These are phyloP conservation scores for Cylindrodendrum hubeiense DNA, from an alignment of 2,329 filamentous ascomycete species.

Conservation along the genomic window DNA sequence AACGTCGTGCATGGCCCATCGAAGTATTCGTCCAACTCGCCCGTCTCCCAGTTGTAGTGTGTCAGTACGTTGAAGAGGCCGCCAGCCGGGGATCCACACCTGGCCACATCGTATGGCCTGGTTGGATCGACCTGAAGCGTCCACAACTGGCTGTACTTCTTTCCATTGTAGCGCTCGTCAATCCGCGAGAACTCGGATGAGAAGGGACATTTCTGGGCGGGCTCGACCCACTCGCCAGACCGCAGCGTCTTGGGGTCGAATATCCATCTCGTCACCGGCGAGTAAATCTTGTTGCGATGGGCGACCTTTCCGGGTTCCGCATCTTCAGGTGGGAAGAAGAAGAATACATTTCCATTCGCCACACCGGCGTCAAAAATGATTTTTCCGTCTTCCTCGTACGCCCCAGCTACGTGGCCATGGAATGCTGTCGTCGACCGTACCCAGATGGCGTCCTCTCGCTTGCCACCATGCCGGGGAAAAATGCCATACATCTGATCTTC, in stretches of 20 bases:
- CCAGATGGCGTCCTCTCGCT: slow-evolving; percentile 2
- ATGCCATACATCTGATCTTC: background rate
- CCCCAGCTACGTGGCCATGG: slow-evolving; percentile 24
- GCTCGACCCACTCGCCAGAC: background rate
- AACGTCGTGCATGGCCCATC: background rate
- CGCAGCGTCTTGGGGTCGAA: background rate
- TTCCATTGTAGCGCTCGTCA: background rate
- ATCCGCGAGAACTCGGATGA: background rate
- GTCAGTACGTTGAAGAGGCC: background rate
- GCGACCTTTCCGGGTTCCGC: background rate
- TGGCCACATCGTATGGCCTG: background rate
- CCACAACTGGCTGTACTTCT: background rate
- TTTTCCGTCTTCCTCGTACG: slow-evolving; percentile 23
- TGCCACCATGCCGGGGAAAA: background rate
- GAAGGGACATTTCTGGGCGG: background rate
- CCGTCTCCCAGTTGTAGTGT: background rate
- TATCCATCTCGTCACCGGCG: background rate
- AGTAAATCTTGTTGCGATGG: background rate
- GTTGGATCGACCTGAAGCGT: background rate
- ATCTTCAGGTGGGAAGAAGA: slow-evolving; percentile 10
- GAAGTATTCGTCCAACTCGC: background rate
- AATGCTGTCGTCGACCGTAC: slow-evolving; percentile 21
- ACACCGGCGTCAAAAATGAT: slow-evolving; percentile 21
- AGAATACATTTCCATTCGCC: slow-evolving; percentile 25
- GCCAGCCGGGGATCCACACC: background rate